A percentile compares a stretch with the other conserved stretches of the same genome.
Evolutionary conservation across 441 rosid genomes (phyloP).

Genomic region (Brassica balearica): DNA sequence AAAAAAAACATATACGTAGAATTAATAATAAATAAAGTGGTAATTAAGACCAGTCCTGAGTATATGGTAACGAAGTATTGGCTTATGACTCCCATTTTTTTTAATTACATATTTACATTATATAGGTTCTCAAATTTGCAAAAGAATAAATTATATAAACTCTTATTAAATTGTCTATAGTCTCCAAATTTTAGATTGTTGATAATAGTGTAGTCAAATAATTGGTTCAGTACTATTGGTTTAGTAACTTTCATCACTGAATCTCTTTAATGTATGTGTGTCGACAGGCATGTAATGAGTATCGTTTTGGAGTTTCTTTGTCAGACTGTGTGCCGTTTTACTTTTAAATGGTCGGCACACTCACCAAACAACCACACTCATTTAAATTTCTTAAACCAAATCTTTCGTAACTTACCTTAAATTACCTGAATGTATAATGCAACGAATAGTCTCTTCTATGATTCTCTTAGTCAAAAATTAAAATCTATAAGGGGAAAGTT

Average conservation of each 20-base stretch:
- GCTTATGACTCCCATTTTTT: no score
- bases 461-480: conserved; percentile 11
- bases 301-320: conserved; percentile 11
- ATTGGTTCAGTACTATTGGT: not conserved
- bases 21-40: no score
- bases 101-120: no score
- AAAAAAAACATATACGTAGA: no score
- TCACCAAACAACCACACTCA: not conserved
- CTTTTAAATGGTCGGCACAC: conserved; percentile 11
- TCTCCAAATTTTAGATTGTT: no score
- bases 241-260: conserved; percentile 19
- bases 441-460: conserved; percentile 8
- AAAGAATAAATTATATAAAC: no score
- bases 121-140: no score
- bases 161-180: no score
- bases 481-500: conserved; percentile 20
- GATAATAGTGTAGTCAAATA: no score
- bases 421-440: not conserved
- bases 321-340: conserved; percentile 16
- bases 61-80: no score
- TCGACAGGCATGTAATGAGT: not conserved
- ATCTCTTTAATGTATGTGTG: not conserved
- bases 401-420: not conserved
- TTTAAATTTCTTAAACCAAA: not conserved
- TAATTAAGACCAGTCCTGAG: no score